Base-by-base conservation (phyloP, 805 yeast species). In the Middelhovenomyces tepae region DNA sequence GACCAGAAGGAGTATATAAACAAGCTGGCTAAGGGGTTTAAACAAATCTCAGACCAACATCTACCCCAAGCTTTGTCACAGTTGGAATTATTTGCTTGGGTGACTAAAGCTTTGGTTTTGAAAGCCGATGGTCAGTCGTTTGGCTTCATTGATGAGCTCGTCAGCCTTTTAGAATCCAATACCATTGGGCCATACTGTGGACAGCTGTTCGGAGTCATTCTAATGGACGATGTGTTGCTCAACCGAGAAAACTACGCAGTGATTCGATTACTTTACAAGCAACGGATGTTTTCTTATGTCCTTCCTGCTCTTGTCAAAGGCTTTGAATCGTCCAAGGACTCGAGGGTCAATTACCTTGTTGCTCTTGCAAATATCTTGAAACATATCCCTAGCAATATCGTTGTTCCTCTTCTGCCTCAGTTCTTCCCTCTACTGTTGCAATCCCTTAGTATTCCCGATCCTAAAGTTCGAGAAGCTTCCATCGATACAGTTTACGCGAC, bases 361-460 rank as follows among this genome's bases (percentile, higher is more conserved):
- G 73, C 91, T 1, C 60, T 89, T 31, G 73, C 94, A 2, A 57
- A 73, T 28, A 62, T 86, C 23, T 60, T 85, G 42, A 74, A 73
- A 40, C 75, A 75, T 46, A 69, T 83, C 16, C 74, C 85, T 11
- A 64, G 66, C 31, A 64, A 67, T 22, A 70, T 85, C 14, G 67
- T 86, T 19, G 58, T 69, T n/a, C 73, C 79, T 2, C 81, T 79
- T 46, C 63, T 86, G 41, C 51, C 65, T 3, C 62, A 63, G 16
- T 67, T 91, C 33, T 61, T 84, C 38, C 94, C 95, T 4, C 61
- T 87, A 41, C 60, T 85, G 8, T 53, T 85, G 27, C 78, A 76
- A 36, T 76, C 91, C 2, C 56, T 83, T 27, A 50, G 64, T 8
- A 51, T 78, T 31, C 49, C 58, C 3, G 60, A 64, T 36, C 41